Conservation (phyloP, 1,284 basidiomycete species). For the Apiotrichum domesticum region DNA sequence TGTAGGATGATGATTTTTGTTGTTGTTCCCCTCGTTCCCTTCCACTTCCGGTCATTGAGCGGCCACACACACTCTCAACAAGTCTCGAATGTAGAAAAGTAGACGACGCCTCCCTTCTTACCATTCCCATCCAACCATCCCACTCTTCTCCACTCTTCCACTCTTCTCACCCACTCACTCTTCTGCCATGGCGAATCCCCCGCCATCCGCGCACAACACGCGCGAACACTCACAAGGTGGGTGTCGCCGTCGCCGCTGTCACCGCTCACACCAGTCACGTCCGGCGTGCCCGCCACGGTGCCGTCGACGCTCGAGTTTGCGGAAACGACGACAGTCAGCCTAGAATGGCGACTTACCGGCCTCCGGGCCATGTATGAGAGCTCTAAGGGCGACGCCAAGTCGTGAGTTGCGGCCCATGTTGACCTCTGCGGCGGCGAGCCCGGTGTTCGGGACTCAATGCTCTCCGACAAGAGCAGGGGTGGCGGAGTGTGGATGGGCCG, state of each 20-base stretch:
- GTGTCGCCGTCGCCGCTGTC: not conserved
- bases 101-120: no score
- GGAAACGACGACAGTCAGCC: constrained; percentile 60
- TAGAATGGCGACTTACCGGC: constrained; percentile 68
- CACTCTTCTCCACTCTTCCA: no score
- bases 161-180: not conserved
- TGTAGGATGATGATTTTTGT: no score
- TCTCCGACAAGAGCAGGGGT: no score
- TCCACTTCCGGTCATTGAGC: no score
- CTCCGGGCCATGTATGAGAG: constrained; percentile 65
- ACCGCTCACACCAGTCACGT: not conserved
- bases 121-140: no score
- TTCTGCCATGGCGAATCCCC: not conserved
- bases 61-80: no score
- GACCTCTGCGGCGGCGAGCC: no score
- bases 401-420: constrained; percentile 24
- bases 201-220: not conserved
- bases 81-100: no score
- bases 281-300: not conserved
- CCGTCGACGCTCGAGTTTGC: constrained; percentile 32
- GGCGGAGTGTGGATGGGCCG: no score
- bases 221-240: constrained; percentile 1
- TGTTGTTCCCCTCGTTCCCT: no score
- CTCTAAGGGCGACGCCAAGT: constrained; percentile 49
- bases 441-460: no score